These are phyloP conservation scores for Chondrus crispus DNA, from an alignment of 23 red algal species.

Conservation along the genomic window DNA sequence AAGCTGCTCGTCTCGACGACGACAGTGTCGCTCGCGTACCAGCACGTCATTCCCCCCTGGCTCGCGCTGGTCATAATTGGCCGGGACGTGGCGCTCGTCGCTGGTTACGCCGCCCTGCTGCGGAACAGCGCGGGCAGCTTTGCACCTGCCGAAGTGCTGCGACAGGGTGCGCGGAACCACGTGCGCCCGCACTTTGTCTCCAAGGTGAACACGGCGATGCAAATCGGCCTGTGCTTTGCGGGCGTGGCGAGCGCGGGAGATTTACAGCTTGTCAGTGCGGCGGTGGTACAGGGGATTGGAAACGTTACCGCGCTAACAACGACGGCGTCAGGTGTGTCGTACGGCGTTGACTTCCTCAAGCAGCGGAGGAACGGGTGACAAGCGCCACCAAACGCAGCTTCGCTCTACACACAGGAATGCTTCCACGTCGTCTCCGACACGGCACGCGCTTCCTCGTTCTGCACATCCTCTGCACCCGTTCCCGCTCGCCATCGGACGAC, in stretches of 20 bases:
- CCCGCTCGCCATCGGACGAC: conserved; percentile 39
- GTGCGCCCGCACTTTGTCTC: conserved; percentile 65
- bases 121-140: too few species aligned
- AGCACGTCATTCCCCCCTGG: conserved; percentile 58
- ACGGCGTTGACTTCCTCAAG: not conserved
- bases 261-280: not conserved
- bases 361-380: not conserved
- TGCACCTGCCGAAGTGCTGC: too few species aligned
- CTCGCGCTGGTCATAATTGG: conserved; percentile 42
- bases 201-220: conserved; percentile 80
- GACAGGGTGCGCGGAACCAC: not conserved
- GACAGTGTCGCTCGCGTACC: conserved; percentile 32
- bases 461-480: not conserved
- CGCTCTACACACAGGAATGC: conserved; percentile 24
- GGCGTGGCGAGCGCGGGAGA: conserved; percentile 36
- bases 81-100: conserved; percentile 51
- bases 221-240: conserved; percentile 57
- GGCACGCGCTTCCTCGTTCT: not conserved
- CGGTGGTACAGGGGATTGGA: not conserved
- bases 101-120: conserved; percentile 16
- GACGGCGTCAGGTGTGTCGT: conserved; percentile 18
- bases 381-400: not conserved
- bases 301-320: conserved; percentile 29
- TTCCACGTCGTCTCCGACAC: not conserved
- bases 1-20: conserved; percentile 62